Evolutionary conservation across 1,284 basidiomycete genomes (phyloP).

Genomic region (Malassezia psittaci): DNA sequence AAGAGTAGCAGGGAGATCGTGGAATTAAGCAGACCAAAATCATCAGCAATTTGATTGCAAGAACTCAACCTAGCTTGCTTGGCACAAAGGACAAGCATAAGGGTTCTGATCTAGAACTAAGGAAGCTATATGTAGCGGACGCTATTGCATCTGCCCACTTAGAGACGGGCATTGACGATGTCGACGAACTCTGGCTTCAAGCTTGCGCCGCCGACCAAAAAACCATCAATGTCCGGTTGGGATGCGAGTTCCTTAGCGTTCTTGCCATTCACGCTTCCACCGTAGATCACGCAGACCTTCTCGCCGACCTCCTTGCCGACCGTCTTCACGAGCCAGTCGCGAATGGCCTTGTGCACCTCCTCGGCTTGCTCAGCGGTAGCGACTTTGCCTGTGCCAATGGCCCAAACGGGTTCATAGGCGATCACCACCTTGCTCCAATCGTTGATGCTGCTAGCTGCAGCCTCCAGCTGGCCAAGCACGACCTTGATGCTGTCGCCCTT

Average conservation of each 20-base stretch:
- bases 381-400: conserved; percentile 93
- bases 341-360: conserved; percentile 76
- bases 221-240: conserved; percentile 87
- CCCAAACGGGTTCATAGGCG: conserved; percentile 79
- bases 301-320: conserved; percentile 66
- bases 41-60: no score
- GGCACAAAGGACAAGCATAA: no score
- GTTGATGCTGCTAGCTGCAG: conserved; percentile 59
- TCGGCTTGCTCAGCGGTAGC: conserved; percentile 82
- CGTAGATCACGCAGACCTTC: conserved; percentile 79
- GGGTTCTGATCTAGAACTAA: not conserved
- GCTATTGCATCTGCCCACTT: not conserved
- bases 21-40: no score
- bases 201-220: conserved; percentile 94
- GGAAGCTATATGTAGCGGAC: not conserved
- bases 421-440: conserved; percentile 83
- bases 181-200: conserved; percentile 77
- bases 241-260: conserved; percentile 63
- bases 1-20: not conserved
- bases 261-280: conserved; percentile 77
- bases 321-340: conserved; percentile 61
- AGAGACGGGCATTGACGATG: conserved; percentile 64
- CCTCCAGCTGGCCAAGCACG: conserved; percentile 70
- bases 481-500: conserved; percentile 66
- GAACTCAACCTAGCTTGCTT: not conserved